These are phyloP conservation scores for Boletus fagicola DNA, from an alignment of 768 basidiomycete genomes.

Conservation along the genomic window DNA sequence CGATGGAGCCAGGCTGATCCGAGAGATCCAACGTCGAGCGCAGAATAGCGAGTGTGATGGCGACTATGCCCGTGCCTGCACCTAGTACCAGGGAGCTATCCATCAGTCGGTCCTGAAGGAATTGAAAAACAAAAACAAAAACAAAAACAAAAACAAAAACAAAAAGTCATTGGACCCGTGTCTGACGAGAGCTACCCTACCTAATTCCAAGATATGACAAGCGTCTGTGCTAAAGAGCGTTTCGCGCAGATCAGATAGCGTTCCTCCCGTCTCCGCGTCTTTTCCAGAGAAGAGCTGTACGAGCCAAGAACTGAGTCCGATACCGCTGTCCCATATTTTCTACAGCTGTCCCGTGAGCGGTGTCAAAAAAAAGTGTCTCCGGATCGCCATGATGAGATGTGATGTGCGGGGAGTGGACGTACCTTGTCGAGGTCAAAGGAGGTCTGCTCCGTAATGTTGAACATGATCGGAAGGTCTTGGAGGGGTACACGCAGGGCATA, in stretches of 20 bases:
- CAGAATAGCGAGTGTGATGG: conserved; percentile 60
- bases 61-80: conserved; percentile 82
- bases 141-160: no score
- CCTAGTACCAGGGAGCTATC: conserved; percentile 42
- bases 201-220: conserved; percentile 65
- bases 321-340: conserved; percentile 98
- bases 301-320: conserved; percentile 83
- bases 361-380: neutral
- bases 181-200: conserved; percentile 35
- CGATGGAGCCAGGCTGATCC: conserved; percentile 36
- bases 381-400: neutral
- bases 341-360: conserved; percentile 34
- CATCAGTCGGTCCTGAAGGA: neutral
- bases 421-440: conserved; percentile 95
- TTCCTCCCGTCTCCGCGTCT: neutral
- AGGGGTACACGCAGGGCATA: conserved; percentile 9
- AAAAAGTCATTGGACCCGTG: no score
- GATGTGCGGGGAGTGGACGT: conserved; percentile 12
- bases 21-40: conserved; percentile 36
- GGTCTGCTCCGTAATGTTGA: conserved; percentile 74
- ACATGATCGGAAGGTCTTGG: conserved; percentile 8
- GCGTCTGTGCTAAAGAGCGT: conserved; percentile 40
- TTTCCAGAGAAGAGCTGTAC: conserved; percentile 34
- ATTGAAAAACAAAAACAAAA: no score
- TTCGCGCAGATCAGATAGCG: conserved; percentile 26